phyloP scores from a whole-genome alignment of 169 alveolate genomes.

The Plasmodium billcollinsi region DNA sequence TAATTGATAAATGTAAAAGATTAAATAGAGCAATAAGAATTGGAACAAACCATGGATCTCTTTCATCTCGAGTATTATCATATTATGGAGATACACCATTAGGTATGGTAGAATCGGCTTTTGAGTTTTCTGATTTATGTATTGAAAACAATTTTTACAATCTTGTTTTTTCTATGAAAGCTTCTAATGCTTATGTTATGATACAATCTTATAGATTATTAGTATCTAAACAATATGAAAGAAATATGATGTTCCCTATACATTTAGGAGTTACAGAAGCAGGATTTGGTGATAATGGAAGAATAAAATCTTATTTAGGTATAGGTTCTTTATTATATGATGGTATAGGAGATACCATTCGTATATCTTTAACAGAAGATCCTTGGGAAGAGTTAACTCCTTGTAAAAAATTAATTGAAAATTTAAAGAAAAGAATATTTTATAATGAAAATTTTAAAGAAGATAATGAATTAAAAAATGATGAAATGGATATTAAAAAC shows the following conservation, averaged over 20 bases:
- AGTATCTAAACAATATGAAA: conserved; percentile 81
- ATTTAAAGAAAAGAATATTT: conserved; percentile 62
- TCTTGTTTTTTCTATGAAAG: conserved; percentile 88
- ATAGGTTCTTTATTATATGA: conserved; percentile 89
- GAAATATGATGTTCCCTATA: conserved; percentile 84
- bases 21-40: conserved; percentile 85
- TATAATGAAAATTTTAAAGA: conserved; percentile 4
- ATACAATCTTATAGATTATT: conserved; percentile 88
- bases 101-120: conserved; percentile 91
- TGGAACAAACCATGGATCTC: conserved; percentile 90
- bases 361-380: conserved; percentile 91
- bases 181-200: conserved; percentile 88
- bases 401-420: conserved; percentile 74
- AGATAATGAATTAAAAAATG: conserved; percentile 27
- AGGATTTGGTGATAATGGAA: conserved; percentile 90
- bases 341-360: conserved; percentile 91
- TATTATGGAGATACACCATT: conserved; percentile 89
- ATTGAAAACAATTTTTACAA: conserved; percentile 82
- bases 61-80: conserved; percentile 86
- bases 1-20: conserved; percentile 85
- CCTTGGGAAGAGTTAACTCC: conserved; percentile 89
- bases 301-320: conserved; percentile 88
- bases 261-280: conserved; percentile 93
- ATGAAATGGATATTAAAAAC: background rate
- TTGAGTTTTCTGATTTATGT: conserved; percentile 88